Conservation (phyloP, 371 early-diverging fungal genomes). For the Saksenaea oblongispora region DNA sequence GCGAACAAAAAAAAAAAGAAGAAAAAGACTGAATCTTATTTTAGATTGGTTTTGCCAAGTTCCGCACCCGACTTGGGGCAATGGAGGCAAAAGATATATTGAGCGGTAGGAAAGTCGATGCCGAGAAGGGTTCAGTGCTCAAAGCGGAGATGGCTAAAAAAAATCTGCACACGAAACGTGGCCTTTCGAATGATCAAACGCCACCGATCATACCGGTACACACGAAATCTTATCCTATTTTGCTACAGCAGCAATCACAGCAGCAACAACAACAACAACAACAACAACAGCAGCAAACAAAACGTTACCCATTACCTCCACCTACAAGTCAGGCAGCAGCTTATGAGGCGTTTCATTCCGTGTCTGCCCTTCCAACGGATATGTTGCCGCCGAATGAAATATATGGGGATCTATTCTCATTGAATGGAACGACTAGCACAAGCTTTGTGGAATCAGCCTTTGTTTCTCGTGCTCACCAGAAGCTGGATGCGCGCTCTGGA, state of each 20-base stretch:
- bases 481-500: background rate
- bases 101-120: slow-evolving; percentile 84
- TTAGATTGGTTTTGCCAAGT: slow-evolving; percentile 92
- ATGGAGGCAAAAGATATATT: slow-evolving; percentile 84
- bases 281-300: background rate
- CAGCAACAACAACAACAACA: background rate
- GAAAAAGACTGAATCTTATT: slow-evolving; percentile 5
- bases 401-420: slow-evolving; percentile 8
- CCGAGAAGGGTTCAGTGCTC: slow-evolving; percentile 76
- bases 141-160: slow-evolving; percentile 95
- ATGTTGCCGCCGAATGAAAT: slow-evolving; percentile 43
- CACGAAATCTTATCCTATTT: slow-evolving; percentile 21
- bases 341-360: slow-evolving; percentile 52
- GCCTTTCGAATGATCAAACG: slow-evolving; percentile 13
- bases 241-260: slow-evolving; percentile 33
- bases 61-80: slow-evolving; percentile 81
- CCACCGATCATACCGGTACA: slow-evolving; percentile 16
- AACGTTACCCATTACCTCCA: background rate
- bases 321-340: slow-evolving; percentile 20
- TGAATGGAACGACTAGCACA: background rate
- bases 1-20: background rate
- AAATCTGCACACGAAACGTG: slow-evolving; percentile 77
- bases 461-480: background rate
- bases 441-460: slow-evolving; percentile 4
- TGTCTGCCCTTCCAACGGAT: slow-evolving; percentile 37